Evolutionary conservation across 1,139 yeast species (phyloP), one percentile per base, ranked within the genome.

Genomic region (Taiozyma sp.): DNA sequence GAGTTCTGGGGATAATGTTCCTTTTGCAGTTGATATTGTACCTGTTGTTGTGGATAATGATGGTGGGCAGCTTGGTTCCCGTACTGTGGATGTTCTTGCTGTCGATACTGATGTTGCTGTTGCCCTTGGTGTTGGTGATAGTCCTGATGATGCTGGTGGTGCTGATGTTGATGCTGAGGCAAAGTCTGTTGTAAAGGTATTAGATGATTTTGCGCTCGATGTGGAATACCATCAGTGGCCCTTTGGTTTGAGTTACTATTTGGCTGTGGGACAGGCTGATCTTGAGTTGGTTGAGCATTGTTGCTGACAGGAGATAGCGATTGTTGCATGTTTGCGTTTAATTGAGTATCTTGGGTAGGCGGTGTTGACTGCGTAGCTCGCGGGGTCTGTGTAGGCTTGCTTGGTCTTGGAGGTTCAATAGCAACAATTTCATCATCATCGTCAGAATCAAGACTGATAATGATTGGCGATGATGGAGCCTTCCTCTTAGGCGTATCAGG

Each of bases 361-460:
- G 14, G 22, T 10, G 41, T 38, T 19, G 14, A 24, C 24, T 38
- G 41, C 9, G 41, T 38, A 22, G 24, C 2, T 22, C 19, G 27
- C 4, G 41, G 19, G 5, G n/a, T 10, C n/a, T 38, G 32, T 4
- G 30, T 28, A n/a, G 49, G 32, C 22, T 38, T 43, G 8, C 51
- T 22, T 3, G 52, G 47, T 14, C 44, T 45, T 24, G 43, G 34
- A 10, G 24, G n/a, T 7, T 32, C 45, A 16, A 29, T 16, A 4
- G 32, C 45, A 13, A 28, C 19, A 4, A 38, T 39, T 10, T 58
- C 61, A n/a, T 62, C 65, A 22, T 65, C 69, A 32, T 67, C 71
- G 36, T 67, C 71, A 53, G 67, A 65, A 57, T 68, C 69, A 41
- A 68, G 55, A 3, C 64, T 59, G 19, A 69, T 69, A 0, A 69